Evolutionary conservation across 768 basidiomycete species (phyloP), one percentile per base, ranked within the genome.

Genomic region (Zangia roseola): DNA sequence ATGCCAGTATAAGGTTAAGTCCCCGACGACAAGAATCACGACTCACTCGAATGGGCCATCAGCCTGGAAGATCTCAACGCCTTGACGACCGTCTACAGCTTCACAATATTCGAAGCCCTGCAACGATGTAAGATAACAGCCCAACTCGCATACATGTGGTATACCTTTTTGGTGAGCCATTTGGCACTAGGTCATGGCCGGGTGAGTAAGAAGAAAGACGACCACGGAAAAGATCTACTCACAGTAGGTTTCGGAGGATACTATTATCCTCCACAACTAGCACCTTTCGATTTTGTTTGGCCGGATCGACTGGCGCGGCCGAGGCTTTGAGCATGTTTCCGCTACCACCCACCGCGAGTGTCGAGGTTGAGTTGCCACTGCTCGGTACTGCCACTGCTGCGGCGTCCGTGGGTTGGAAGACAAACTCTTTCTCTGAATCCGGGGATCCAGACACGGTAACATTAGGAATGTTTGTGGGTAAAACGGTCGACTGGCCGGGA

Each of bases 201-300:
- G 44, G 36, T 54, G 20, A 58, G 56, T 9, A 50, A n/a, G n/a
- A 50, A 38, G 17, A 31, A 45, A 35, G 31, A 43, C 25, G 33
- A 52, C 34, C 24, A 42, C 35, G 36, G 31, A 49, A 13, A 13
- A 34, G 24, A 45, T 21, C n/a, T n/a, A 75, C 89, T 57, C 69
- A 91, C 83, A 97, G 76, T 21, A 97, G 74, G 59, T 80, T 83
- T 43, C 92, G 82, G 50, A 97, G 80, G 47, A 97, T 87, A 48
- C 67, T 78, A 63, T 97, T 97, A 60, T 97, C 94, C 68, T 97
- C 94, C 2, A 95, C 88, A 2, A 95, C 83, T 34, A 97, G 72
- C 6, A 94, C 83, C 45, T 83, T 78, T 53, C 83, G 74, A 5
- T 68, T 71, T 16, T 71, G 69, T 34, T 73, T 73, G n/a, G 66